Conservation (phyloP, 345 rosid species). For the Boechera stricta region DNA sequence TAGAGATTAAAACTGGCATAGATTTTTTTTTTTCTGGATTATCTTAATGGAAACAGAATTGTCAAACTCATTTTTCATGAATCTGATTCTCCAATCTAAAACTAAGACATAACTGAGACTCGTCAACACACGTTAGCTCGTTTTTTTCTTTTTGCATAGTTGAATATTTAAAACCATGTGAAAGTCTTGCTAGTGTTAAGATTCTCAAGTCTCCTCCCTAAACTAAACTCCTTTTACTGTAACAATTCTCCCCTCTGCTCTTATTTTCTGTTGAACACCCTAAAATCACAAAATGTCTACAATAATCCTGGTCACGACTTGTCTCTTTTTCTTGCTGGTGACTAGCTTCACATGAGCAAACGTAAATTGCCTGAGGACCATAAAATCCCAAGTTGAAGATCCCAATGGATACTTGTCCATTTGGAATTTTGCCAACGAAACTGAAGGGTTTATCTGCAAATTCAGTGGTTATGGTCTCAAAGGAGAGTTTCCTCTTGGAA, state of each 20-base stretch:
- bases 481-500: conserved; percentile 70
- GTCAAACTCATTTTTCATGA: background rate
- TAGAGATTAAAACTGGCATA: background rate
- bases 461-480: conserved; percentile 68
- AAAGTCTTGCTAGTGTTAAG: background rate
- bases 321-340: conserved; percentile 51
- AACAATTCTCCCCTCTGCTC: too few species aligned
- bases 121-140: background rate
- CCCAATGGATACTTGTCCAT: conserved; percentile 52
- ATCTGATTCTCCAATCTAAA: background rate
- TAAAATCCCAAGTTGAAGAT: conserved; percentile 54
- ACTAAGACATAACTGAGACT: background rate
- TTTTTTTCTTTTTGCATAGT: background rate
- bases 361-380: conserved; percentile 55
- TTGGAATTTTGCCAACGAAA: conserved; percentile 62
- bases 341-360: conserved; percentile 16
- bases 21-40: background rate
- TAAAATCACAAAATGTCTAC: too few species aligned
- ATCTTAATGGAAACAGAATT: background rate
- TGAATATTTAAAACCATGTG: background rate
- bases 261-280: too few species aligned
- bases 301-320: conserved; percentile 18
- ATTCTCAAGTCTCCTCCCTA: conserved; percentile 2
- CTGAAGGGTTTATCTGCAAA: conserved; percentile 65
- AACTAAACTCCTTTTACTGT: background rate